A percentile compares a stretch with the other conserved stretches of the same genome.
These are phyloP conservation scores for Phaffomyces opuntiae DNA, from an alignment of 805 yeast species.

Conservation along the genomic window DNA sequence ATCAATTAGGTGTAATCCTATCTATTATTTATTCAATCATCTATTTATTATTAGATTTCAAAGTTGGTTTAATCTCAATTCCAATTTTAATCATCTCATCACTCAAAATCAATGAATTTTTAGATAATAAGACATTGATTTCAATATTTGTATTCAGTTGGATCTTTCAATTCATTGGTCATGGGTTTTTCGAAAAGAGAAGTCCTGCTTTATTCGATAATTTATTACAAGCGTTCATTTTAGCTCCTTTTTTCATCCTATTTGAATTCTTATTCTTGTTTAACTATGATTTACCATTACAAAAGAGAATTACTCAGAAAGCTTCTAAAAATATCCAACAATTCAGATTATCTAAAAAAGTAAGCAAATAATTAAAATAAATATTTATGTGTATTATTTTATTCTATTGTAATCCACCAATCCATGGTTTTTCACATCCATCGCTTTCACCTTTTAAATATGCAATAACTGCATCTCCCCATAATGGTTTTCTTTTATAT, in stretches of 20 bases:
- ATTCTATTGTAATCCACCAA: slow-evolving; percentile 7
- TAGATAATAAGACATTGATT: slow-evolving; percentile 12
- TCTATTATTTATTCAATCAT: slow-evolving; percentile 46
- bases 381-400: no score
- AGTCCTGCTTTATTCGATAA: slow-evolving; percentile 88
- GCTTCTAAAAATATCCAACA: slow-evolving; percentile 26
- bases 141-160: slow-evolving; percentile 51
- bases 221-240: slow-evolving; percentile 72
- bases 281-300: slow-evolving; percentile 53
- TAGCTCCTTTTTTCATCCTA: slow-evolving; percentile 86
- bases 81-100: slow-evolving; percentile 28
- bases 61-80: slow-evolving; percentile 40
- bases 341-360: slow-evolving; percentile 11
- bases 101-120: slow-evolving; percentile 20
- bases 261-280: slow-evolving; percentile 65
- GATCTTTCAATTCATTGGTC: slow-evolving; percentile 85
- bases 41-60: slow-evolving; percentile 51
- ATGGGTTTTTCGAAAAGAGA: slow-evolving; percentile 69
- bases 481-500: slow-evolving; percentile 56
- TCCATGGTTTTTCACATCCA: slow-evolving; percentile 24
- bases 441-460: slow-evolving; percentile 32
- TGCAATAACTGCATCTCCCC: slow-evolving; percentile 61
- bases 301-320: slow-evolving; percentile 25
- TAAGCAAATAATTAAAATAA: background rate
- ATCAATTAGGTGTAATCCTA: slow-evolving; percentile 41